These are phyloP conservation scores for Pterocarpus santalinus DNA, from an alignment of 306 rosid species.

Conservation along the genomic window DNA sequence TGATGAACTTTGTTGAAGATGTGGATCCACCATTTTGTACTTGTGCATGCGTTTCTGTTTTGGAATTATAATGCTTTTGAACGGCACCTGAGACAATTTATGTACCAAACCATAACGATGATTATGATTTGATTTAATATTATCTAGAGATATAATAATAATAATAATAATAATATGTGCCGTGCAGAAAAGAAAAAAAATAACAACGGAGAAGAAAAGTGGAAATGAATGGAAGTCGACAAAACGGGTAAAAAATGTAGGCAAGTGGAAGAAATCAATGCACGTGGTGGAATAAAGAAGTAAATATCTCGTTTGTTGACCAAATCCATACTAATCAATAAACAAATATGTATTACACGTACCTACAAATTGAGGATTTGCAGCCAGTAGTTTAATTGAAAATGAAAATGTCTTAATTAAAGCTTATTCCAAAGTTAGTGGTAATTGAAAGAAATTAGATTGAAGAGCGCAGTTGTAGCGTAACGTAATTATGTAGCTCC, in stretches of 20 bases:
- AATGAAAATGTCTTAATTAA: too few species aligned
- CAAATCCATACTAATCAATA: too few species aligned
- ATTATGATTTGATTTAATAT: background rate
- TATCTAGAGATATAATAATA: background rate
- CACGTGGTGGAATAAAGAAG: background rate
- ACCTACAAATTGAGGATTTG: too few species aligned
- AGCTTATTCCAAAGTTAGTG: too few species aligned
- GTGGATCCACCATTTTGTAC: background rate
- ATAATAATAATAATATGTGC: too few species aligned
- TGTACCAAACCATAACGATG: background rate
- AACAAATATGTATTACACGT: too few species aligned
- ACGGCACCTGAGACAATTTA: background rate
- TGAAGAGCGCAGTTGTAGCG: too few species aligned
- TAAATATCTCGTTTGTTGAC: too few species aligned
- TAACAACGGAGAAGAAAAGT: background rate
- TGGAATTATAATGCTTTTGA: background rate
- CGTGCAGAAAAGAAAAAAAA: background rate
- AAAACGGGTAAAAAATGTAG: background rate
- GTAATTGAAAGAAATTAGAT: too few species aligned
- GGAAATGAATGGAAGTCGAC: background rate
- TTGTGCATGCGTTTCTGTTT: background rate
- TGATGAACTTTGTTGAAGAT: background rate
- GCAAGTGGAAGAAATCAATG: background rate
- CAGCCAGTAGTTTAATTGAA: too few species aligned
- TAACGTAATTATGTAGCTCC: too few species aligned